Percentiles rank a stretch among this genome's conserved stretches.
phyloP scores from a whole-genome alignment of 78 protist genomes.

The Dictyostelium brefeldianum region DNA sequence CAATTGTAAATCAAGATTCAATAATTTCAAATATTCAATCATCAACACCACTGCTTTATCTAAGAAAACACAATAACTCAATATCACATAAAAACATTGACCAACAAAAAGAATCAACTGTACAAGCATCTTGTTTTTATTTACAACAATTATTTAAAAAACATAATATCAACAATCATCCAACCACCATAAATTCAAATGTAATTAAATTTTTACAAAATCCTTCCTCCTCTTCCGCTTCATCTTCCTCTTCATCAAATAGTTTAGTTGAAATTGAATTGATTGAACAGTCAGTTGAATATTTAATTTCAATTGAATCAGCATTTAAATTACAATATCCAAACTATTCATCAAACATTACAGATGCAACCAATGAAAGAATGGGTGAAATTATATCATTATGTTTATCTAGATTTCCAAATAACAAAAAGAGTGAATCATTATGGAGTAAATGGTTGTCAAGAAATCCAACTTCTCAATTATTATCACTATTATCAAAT shows the following conservation, averaged over 20 bases:
- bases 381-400: conserved; percentile 55
- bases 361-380: conserved; percentile 47
- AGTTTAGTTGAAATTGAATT: neutral
- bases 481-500: conserved; percentile 34
- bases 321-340: neutral
- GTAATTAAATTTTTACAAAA: neutral
- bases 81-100: neutral
- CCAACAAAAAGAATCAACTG: conserved; percentile 13
- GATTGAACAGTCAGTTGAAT: neutral
- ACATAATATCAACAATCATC: neutral
- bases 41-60: neutral
- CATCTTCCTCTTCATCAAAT: neutral
- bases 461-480: conserved; percentile 57
- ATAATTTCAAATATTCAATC: conserved; percentile 10
- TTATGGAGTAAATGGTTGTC: conserved; percentile 55
- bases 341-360: neutral
- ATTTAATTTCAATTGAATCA: neutral
- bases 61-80: conserved; percentile 35
- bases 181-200: neutral
- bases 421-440: neutral
- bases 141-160: neutral
- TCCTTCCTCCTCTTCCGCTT: neutral
- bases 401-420: conserved; percentile 15
- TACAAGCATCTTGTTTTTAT: neutral
- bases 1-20: neutral